Conservation (phyloP, 2,329 filamentous ascomycete genomes). For the Epichloe bromicola region DNA sequence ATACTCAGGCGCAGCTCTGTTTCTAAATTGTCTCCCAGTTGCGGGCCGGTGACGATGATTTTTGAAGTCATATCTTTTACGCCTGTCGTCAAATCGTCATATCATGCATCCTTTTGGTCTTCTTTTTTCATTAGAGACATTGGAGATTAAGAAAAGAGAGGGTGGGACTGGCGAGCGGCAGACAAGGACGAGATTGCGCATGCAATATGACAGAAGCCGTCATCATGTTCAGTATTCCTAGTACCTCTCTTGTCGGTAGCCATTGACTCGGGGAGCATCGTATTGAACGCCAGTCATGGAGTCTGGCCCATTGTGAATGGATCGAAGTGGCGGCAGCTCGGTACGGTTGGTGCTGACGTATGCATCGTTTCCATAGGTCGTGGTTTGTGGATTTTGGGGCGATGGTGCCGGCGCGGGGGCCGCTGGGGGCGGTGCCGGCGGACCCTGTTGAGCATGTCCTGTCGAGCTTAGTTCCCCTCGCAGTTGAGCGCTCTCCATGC, state of each 20-base stretch:
- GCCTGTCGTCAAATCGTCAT: constrained; percentile 11
- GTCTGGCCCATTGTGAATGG: constrained; percentile 38
- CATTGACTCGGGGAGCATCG: constrained; percentile 33
- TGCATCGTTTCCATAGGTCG: constrained; percentile 16
- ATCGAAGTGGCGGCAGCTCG: constrained; percentile 44
- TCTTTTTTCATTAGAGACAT: too few relatives aligned
- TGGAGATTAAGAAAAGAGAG: background rate
- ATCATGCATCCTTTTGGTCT: background rate
- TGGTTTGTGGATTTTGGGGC: constrained; percentile 5
- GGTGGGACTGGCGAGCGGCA: background rate
- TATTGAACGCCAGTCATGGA: constrained; percentile 57
- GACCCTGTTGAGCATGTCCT: constrained; percentile 11
- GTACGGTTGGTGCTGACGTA: constrained; percentile 26
- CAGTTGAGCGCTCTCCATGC: constrained; percentile 35
- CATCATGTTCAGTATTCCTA: constrained; percentile 7
- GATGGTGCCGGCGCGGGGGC: constrained; percentile 10
- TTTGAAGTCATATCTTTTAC: background rate
- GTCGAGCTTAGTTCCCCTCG: constrained; percentile 21
- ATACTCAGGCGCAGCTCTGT: background rate
- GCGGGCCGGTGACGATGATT: background rate
- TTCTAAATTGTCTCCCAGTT: background rate
- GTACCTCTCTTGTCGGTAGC: constrained; percentile 31
- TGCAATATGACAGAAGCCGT: background rate
- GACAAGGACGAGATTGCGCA: background rate
- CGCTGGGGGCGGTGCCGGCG: constrained; percentile 13